Evolutionary conservation across 768 basidiomycete species (phyloP), one percentile per base, ranked within the genome.

Genomic region (Pleurotus cornucopiae): DNA sequence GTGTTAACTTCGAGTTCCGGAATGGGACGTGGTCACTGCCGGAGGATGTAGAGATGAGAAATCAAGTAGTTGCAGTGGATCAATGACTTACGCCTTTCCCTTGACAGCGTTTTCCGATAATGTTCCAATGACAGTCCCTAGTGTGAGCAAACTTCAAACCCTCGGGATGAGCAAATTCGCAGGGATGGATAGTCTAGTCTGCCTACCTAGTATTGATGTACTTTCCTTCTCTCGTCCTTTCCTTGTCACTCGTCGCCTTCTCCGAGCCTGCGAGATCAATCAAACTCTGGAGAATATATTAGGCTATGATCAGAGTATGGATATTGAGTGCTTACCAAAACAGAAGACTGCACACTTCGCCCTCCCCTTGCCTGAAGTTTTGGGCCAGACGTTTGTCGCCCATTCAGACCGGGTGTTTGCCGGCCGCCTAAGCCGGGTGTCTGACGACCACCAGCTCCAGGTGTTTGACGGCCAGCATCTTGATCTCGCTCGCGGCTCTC

Each of bases 231-330:
- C 89, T 81, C n/a, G 94, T 94, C 45, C 97, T 77, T 57, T 98
- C 94, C 68, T 95, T 96, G 69, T 95, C 93, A 1, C 89, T 91
- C 0, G 95, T 98, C 0, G 95, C 96, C 67, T 88, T 93, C 67
- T 99, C 97, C 0, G 94, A 96, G 3, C 97, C 97, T 49, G 97
- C 97, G 9, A 99, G 77, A 77, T 99, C 94, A 57, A 97, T 97
- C 47, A 97, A 75, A 67, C 89, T 94, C 90, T 94, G 61, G 2
- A 58, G 6, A 38, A 44, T 11, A 14, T 13, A 57, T 34, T 46
- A 54, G 18, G 12, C 52, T 55, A 9, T 38, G 11, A 55, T 57
- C 47, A 58, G 51, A 13, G 14, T 21, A 49, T 26, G 37, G 44
- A 37, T 21, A 46, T 30, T 49, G n/a, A 20, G 52, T 2, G 69